These are phyloP conservation scores for Kondoa malvinella DNA, from an alignment of 768 basidiomycete genomes.

Conservation along the genomic window DNA sequence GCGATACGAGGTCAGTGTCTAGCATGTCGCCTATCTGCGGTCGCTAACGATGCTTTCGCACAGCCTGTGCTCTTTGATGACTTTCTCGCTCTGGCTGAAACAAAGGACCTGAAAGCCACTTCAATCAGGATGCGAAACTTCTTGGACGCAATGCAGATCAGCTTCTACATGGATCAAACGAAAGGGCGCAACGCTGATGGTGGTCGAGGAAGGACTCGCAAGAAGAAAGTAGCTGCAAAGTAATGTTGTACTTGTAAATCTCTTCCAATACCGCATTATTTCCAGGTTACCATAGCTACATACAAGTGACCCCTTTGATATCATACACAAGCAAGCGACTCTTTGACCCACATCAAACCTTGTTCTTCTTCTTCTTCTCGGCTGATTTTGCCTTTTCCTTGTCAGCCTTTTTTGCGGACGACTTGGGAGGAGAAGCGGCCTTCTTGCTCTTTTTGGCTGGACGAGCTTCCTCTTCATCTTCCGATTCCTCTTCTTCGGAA, in stretches of 20 bases:
- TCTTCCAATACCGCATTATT: too few relatives aligned
- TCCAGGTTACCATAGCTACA: too few relatives aligned
- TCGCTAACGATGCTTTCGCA: neutral
- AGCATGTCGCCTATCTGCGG: neutral
- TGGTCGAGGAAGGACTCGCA: neutral
- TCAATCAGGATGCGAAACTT: neutral
- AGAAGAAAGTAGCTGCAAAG: too few relatives aligned
- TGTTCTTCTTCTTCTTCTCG: neutral
- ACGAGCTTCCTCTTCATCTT: neutral
- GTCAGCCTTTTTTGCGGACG: constrained; percentile 1
- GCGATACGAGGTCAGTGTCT: neutral
- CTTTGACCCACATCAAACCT: neutral
- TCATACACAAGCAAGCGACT: too few relatives aligned
- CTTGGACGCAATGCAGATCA: neutral
- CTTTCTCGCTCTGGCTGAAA: neutral
- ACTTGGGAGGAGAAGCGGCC: neutral
- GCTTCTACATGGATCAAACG: neutral
- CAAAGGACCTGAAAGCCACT: neutral
- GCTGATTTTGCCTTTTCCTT: neutral
- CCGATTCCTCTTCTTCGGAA: neutral
- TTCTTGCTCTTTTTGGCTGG: neutral
- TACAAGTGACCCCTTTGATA: too few relatives aligned
- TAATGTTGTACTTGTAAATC: too few relatives aligned
- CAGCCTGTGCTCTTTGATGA: neutral
- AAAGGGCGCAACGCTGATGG: neutral